These are phyloP conservation scores for Cryphonectria radicalis DNA, from an alignment of 2,329 filamentous ascomycete genomes.

Conservation along the genomic window DNA sequence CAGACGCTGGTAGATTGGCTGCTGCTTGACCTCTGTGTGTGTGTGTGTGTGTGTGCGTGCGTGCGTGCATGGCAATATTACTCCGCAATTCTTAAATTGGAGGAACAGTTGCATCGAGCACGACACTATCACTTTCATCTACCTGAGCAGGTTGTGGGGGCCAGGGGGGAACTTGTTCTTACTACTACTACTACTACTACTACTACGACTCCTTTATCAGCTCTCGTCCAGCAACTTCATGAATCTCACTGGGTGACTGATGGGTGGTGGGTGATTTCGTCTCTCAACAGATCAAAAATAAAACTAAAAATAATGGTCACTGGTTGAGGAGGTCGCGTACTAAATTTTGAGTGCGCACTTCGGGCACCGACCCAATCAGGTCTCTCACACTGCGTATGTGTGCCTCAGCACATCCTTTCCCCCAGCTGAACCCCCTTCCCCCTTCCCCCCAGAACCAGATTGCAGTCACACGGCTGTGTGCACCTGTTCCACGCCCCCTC, in stretches of 20 bases:
- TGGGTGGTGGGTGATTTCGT: background rate
- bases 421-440: slow-evolving; percentile 21
- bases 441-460: slow-evolving; percentile 10
- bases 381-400: background rate
- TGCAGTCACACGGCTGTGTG: slow-evolving; percentile 24
- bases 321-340: slow-evolving; percentile 8
- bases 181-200: no score
- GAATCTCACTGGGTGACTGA: background rate
- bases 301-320: background rate
- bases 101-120: slow-evolving; percentile 15
- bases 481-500: slow-evolving; percentile 13
- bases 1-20: background rate
- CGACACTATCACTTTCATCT: slow-evolving; percentile 1
- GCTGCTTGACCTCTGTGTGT: background rate
- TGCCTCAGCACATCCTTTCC: slow-evolving; percentile 14
- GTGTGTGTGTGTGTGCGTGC: no score
- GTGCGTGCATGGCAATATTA: background rate
- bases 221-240: background rate
- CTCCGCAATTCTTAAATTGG: background rate
- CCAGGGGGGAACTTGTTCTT: background rate
- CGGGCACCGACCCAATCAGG: slow-evolving; percentile 22
- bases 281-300: background rate
- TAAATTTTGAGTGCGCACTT: background rate
- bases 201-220: background rate
- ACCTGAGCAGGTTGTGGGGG: background rate